Evolutionary conservation across 1,284 basidiomycete genomes (phyloP).

Genomic region (Cutaneotrichosporon mucoides): DNA sequence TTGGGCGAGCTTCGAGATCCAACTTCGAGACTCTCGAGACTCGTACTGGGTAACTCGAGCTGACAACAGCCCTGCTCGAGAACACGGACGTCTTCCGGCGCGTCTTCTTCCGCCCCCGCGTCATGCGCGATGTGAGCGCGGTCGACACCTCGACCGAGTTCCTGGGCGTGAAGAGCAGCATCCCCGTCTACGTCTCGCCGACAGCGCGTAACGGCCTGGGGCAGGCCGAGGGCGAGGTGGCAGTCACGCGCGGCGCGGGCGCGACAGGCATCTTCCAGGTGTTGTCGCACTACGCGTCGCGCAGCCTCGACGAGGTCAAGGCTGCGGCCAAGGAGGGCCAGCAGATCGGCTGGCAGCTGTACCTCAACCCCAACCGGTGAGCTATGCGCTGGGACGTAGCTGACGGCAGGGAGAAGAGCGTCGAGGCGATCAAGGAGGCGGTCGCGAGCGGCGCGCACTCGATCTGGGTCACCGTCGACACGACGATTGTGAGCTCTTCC

Average conservation of each 20-base stretch:
- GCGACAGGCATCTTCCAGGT: slow-evolving; percentile 44
- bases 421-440: slow-evolving; percentile 45
- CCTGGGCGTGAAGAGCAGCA: slow-evolving; percentile 63
- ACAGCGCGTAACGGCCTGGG: slow-evolving; percentile 54
- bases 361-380: slow-evolving; percentile 35
- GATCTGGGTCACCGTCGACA: slow-evolving; percentile 52
- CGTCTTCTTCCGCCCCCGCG: slow-evolving; percentile 74
- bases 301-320: slow-evolving; percentile 51
- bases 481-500: slow-evolving; percentile 35
- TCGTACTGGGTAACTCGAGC: background rate
- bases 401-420: slow-evolving; percentile 38
- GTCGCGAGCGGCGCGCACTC: slow-evolving; percentile 44
- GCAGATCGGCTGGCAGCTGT: slow-evolving; percentile 39
- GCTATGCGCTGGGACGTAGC: slow-evolving; percentile 1
- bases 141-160: slow-evolving; percentile 70
- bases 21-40: too few species aligned
- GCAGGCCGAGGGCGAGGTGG: slow-evolving; percentile 51
- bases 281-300: slow-evolving; percentile 50
- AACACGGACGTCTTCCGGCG: slow-evolving; percentile 67
- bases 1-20: too few species aligned
- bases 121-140: slow-evolving; percentile 65
- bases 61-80: slow-evolving; percentile 49
- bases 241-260: slow-evolving; percentile 51
- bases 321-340: slow-evolving; percentile 34
- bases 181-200: slow-evolving; percentile 77